phyloP scores from a whole-genome alignment of 306 rosid species.

The Prunus campanulata region DNA sequence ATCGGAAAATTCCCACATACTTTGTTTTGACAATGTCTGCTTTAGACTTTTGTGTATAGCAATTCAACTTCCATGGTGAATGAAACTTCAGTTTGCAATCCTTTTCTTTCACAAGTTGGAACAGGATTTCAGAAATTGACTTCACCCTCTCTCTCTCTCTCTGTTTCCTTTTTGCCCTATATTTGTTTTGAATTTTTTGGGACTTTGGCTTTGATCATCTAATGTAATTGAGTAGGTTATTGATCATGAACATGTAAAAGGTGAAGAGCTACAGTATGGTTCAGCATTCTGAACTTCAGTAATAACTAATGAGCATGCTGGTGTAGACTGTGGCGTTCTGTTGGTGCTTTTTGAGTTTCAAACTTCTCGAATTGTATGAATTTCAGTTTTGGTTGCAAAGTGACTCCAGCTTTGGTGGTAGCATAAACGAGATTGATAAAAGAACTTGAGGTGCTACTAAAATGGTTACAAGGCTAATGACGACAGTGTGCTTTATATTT shows the following conservation, averaged over 20 bases:
- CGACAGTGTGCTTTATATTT: conserved; percentile 24
- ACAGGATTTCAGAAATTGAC: too few species aligned
- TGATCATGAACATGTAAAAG: not conserved
- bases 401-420: conserved; percentile 27
- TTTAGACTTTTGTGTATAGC: not conserved
- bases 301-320: not conserved
- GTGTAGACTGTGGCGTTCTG: not conserved
- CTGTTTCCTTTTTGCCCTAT: not conserved
- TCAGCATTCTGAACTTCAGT: not conserved
- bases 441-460: conserved; percentile 5
- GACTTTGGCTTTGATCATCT: not conserved
- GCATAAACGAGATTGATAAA: conserved; percentile 16
- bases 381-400: conserved; percentile 13
- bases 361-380: not conserved
- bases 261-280: not conserved
- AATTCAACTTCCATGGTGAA: not conserved
- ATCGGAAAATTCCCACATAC: too few species aligned
- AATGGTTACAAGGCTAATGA: conserved; percentile 17
- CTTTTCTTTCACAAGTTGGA: not conserved
- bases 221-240: not conserved
- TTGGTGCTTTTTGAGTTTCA: conserved; percentile 9
- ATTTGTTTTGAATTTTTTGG: not conserved
- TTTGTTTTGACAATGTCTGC: not conserved
- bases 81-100: not conserved
- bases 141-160: too few species aligned